Conservation (phyloP, 768 basidiomycete genomes). For the Suillus fuscotomentosus region DNA sequence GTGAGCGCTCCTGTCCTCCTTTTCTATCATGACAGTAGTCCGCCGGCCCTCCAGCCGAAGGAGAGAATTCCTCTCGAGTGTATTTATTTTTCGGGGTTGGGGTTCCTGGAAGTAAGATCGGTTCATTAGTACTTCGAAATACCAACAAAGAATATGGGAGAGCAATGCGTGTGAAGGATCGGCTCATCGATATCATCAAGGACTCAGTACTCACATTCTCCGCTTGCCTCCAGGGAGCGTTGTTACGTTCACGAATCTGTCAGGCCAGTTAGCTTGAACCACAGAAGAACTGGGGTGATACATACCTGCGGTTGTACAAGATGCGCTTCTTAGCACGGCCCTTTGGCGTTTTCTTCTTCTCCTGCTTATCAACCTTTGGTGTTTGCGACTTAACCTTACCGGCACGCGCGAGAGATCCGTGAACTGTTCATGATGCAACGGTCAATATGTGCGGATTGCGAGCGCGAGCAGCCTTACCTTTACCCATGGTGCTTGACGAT, state of each 20-base stretch:
- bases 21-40: conserved; percentile 16
- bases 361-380: conserved; percentile 97
- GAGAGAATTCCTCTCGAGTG: conserved; percentile 8
- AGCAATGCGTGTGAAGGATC: conserved; percentile 73
- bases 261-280: conserved; percentile 7
- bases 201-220: conserved; percentile 86
- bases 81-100: conserved; percentile 28
- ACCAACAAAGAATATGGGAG: conserved; percentile 64
- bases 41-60: conserved; percentile 11
- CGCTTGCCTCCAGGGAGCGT: conserved; percentile 89
- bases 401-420: conserved; percentile 99
- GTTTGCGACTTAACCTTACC: conserved; percentile 99
- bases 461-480: background rate
- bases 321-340: conserved; percentile 97
- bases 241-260: conserved; percentile 92
- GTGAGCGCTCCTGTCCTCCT: conserved; percentile 8
- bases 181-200: conserved; percentile 69
- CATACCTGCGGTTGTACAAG: conserved; percentile 90
- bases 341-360: conserved; percentile 98
- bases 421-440: conserved; percentile 51
- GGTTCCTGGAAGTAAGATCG: conserved; percentile 19
- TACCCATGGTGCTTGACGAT: conserved; percentile 2
- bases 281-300: conserved; percentile 11
- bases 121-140: background rate
- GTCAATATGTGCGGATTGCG: conserved; percentile 2